Base-by-base conservation (phyloP, 805 yeast genomes). In the Saccharomyces eubayanus region DNA sequence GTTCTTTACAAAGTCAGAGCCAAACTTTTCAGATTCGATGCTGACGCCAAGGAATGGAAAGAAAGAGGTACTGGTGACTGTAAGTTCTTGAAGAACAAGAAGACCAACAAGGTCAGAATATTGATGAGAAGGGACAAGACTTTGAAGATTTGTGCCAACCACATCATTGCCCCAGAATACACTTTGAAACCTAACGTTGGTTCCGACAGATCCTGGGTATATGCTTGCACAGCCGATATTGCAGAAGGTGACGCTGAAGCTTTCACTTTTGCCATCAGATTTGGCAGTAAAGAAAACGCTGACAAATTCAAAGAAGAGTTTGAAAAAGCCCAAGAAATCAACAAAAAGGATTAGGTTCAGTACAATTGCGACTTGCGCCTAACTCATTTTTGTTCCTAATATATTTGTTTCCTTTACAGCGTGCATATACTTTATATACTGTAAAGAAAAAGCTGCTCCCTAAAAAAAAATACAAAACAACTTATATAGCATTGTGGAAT, bases 51-150 rank as follows among this genome's bases (percentile, higher is more conserved):
- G 68, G 98, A 94, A 75, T 94, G 99, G 99, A 94, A 94, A 74
- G 99, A 94, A 80, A 88, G 99, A 78, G 99, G 99, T 65, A 89
- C 97, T 36, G 99, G 99, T 68, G 99, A 94, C 69, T 96, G 90
- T 65, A 89, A 94, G 75, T 89, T 94, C 74, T 82, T 94, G 71
- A 79, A 92, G 77, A 97, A 92, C 77, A 90, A 89, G 73, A 75
- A 75, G 57, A 77, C 89, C 55, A 80, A 81, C 55, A 91, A 89
- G 76, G 89, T 88, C 59, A 86, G 99, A 77, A 74, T 94, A 61
- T 78, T 94, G 69, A 94, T 94, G 99, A 89, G 99, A 83, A 89
- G 99, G 78, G 99, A 94, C 77, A 92, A 92, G 80, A 94, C 98
- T 53, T 81, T 94, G 70, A 94, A 94, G 80, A 86, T 94, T 68